These are phyloP conservation scores for Aspergillus quadricinctus DNA, from an alignment of 2,329 filamentous ascomycete genomes.

Conservation along the genomic window DNA sequence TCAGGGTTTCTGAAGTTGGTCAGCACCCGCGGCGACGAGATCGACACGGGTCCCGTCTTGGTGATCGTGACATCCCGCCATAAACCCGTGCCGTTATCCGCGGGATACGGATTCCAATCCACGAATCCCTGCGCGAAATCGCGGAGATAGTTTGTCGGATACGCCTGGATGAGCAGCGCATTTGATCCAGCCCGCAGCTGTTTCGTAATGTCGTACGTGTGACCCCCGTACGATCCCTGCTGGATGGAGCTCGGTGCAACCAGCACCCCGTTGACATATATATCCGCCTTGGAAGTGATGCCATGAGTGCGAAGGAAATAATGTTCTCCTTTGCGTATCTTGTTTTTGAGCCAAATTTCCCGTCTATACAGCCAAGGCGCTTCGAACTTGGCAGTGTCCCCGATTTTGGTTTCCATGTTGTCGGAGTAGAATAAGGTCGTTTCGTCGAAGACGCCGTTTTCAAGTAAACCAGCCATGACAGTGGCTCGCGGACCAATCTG, in stretches of 20 bases:
- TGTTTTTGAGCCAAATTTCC: slow-evolving; percentile 43
- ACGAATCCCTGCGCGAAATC: slow-evolving; percentile 59
- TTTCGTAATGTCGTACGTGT: slow-evolving; percentile 52
- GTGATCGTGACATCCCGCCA: slow-evolving; percentile 58
- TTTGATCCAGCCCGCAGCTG: slow-evolving; percentile 41
- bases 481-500: slow-evolving; percentile 50
- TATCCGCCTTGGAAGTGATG: slow-evolving; percentile 57
- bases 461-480: slow-evolving; percentile 55
- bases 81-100: slow-evolving; percentile 60
- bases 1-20: slow-evolving; percentile 39
- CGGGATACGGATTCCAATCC: slow-evolving; percentile 60
- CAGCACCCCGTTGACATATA: slow-evolving; percentile 55
- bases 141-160: slow-evolving; percentile 57
- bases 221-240: slow-evolving; percentile 54
- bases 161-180: slow-evolving; percentile 50
- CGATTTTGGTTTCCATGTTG: slow-evolving; percentile 36
- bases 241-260: slow-evolving; percentile 49
- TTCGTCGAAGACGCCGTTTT: slow-evolving; percentile 51
- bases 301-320: slow-evolving; percentile 56
- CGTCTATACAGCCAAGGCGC: slow-evolving; percentile 58
- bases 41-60: slow-evolving; percentile 49
- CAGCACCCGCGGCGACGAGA: slow-evolving; percentile 43
- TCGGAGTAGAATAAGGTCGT: slow-evolving; percentile 53
- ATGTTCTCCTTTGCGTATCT: slow-evolving; percentile 33
- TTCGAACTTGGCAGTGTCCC: slow-evolving; percentile 47